These are phyloP conservation scores for Tricholomella constricta DNA, from an alignment of 768 basidiomycete species.

Conservation along the genomic window DNA sequence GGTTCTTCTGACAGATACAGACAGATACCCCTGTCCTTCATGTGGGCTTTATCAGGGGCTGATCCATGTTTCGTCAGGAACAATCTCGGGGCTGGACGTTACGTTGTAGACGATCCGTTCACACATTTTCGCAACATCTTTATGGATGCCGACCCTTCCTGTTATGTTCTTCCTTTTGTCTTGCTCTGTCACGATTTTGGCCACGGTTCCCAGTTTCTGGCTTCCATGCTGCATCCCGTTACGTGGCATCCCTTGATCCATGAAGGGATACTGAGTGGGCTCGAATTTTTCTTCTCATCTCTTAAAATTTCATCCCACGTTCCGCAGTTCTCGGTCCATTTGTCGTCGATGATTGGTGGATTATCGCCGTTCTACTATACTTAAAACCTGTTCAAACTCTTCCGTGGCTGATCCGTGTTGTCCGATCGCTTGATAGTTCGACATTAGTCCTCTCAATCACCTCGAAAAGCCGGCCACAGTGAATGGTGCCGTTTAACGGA, in stretches of 20 bases:
- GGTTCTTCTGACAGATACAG: too few relatives aligned
- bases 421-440: neutral
- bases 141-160: neutral
- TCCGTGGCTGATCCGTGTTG: neutral
- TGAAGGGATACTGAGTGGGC: neutral
- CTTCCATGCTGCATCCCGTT: too few relatives aligned
- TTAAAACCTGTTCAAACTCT: neutral
- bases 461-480: neutral
- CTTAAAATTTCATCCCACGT: neutral
- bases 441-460: neutral
- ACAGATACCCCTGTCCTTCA: too few relatives aligned
- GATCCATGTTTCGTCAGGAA: neutral
- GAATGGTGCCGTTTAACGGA: neutral
- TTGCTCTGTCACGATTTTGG: neutral
- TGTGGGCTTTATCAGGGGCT: too few relatives aligned
- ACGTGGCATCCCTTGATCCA: too few relatives aligned
- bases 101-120: neutral
- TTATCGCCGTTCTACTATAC: neutral
- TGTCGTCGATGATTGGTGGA: neutral
- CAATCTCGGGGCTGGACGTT: neutral
- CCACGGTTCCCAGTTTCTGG: too few relatives aligned
- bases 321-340: neutral
- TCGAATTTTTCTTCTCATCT: neutral
- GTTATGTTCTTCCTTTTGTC: neutral
- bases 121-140: too few relatives aligned